phyloP scores from a whole-genome alignment of 176 grass and related monocot genomes.

The Aegilops longissima region DNA sequence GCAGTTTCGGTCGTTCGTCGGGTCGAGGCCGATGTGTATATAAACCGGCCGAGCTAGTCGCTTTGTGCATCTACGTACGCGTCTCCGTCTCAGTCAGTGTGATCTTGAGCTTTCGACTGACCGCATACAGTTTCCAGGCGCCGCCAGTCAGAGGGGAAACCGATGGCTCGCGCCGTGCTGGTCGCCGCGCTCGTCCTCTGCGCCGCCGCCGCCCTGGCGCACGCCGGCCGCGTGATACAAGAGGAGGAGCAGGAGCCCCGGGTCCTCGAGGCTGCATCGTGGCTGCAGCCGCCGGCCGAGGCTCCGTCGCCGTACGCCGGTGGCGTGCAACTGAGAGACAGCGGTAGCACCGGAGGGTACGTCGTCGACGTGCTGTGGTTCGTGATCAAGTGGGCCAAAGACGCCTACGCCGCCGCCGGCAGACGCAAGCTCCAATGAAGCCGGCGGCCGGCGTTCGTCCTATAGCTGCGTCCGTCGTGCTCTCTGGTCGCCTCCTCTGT shows the following conservation, averaged over 20 bases:
- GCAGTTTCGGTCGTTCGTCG: not conserved
- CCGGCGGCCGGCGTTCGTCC: not conserved
- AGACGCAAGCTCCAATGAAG: slow-evolving; percentile 12
- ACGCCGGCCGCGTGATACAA: slow-evolving; percentile 9
- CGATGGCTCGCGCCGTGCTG: slow-evolving; percentile 11
- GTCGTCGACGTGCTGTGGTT: slow-evolving; percentile 31
- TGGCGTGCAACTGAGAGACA: not conserved
- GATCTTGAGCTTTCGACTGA: not conserved
- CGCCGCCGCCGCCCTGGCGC: not conserved
- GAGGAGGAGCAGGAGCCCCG: not conserved
- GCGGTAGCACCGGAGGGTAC: not conserved
- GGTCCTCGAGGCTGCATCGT: not conserved
- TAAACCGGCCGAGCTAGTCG: not conserved
- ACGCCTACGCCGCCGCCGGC: not conserved
- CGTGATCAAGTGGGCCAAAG: slow-evolving; percentile 31
- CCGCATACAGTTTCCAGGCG: not conserved
- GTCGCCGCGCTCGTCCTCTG: slow-evolving; percentile 29
- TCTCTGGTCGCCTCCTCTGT: not conserved
- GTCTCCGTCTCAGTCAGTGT: not conserved
- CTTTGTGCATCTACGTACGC: not conserved
- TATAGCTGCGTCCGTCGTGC: not conserved
- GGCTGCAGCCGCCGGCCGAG: not conserved
- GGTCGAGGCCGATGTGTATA: not conserved
- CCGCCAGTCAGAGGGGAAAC: not conserved
- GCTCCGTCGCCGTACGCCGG: slow-evolving; percentile 13